Evolutionary conservation across 106 monocot genomes (phyloP).

Genomic region (Dendrobium chrysotoxum): DNA sequence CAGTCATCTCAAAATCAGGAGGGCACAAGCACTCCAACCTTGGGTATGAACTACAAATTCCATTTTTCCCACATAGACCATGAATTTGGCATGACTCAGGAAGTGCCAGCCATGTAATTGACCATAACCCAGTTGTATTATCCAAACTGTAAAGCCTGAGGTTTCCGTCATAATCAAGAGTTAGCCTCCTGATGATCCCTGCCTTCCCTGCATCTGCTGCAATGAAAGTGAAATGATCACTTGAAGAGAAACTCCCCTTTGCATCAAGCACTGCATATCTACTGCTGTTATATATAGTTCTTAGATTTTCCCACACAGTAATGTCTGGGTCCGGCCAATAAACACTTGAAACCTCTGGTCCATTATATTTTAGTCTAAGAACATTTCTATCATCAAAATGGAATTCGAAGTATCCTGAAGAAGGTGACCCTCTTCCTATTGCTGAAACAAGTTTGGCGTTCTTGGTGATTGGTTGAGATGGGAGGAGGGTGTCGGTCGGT

Average conservation of each 20-base stretch:
- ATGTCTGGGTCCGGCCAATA: conserved; percentile 40
- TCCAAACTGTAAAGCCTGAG: conserved; percentile 55
- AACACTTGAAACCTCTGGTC: conserved; percentile 35
- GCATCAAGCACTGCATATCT: conserved; percentile 29
- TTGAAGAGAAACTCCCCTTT: conserved; percentile 19
- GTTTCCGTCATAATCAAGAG: conserved; percentile 63
- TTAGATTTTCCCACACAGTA: conserved; percentile 12
- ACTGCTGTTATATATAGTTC: conserved; percentile 51
- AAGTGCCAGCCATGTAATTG: conserved; percentile 39
- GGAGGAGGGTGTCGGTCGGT: conserved; percentile 44
- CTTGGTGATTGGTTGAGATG: conserved; percentile 30
- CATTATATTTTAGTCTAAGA: conserved; percentile 17
- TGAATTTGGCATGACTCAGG: conserved; percentile 19
- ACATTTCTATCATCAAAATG: conserved; percentile 25
- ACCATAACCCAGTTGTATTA: conserved; percentile 19
- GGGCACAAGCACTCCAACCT: conserved; percentile 31
- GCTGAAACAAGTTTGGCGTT: conserved; percentile 13
- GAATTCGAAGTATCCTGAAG: conserved; percentile 28
- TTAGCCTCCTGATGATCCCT: conserved; percentile 28
- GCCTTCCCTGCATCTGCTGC: conserved; percentile 22
- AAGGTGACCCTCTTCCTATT: background rate
- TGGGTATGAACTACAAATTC: conserved; percentile 31
- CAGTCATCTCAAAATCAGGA: conserved; percentile 30
- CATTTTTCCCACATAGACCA: conserved; percentile 51
- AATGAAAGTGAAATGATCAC: conserved; percentile 21